These are phyloP conservation scores for Clavispora carvajalis DNA, from an alignment of 805 yeast species.

Conservation along the genomic window DNA sequence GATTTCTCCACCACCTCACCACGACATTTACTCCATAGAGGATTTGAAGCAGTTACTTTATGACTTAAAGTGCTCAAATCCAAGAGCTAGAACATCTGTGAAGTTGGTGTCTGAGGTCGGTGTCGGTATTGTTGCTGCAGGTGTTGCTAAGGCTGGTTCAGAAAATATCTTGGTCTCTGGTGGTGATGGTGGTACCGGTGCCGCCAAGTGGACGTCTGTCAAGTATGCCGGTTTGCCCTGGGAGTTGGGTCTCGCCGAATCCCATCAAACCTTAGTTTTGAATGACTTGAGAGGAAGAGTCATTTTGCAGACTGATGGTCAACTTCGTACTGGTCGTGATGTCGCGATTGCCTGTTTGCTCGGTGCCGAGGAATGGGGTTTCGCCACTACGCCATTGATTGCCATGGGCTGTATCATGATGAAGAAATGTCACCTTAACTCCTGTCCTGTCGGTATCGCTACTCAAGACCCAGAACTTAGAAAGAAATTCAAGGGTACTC, in stretches of 20 bases:
- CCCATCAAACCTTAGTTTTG: conserved; percentile 93
- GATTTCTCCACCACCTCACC: conserved; percentile 98
- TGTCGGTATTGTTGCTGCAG: conserved; percentile 98
- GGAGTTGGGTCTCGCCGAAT: conserved; percentile 97
- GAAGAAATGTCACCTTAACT: conserved; percentile 85
- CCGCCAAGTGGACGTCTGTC: conserved; percentile 95
- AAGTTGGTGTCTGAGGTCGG: conserved; percentile 97
- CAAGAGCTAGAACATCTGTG: conserved; percentile 94
- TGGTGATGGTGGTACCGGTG: conserved; percentile 99
- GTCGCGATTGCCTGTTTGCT: conserved; percentile 91
- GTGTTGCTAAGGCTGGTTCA: conserved; percentile 98
- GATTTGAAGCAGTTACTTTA: conserved; percentile 95
- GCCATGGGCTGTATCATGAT: conserved; percentile 97
- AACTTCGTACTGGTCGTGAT: conserved; percentile 93
- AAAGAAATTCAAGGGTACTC: conserved; percentile 90
- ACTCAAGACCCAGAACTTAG: conserved; percentile 95
- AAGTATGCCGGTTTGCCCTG: conserved; percentile 97
- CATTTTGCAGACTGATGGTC: conserved; percentile 97
- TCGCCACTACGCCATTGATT: conserved; percentile 94
- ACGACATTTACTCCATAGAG: conserved; percentile 96
- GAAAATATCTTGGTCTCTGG: conserved; percentile 95
- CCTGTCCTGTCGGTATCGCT: conserved; percentile 98
- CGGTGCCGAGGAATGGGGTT: conserved; percentile 98
- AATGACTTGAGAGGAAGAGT: conserved; percentile 96
- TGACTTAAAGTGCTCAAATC: conserved; percentile 94